Percentiles rank a stretch among this genome's conserved stretches.
Evolutionary conservation across 2,329 filamentous ascomycete species (phyloP).

Genomic region (Fusarium sp.): DNA sequence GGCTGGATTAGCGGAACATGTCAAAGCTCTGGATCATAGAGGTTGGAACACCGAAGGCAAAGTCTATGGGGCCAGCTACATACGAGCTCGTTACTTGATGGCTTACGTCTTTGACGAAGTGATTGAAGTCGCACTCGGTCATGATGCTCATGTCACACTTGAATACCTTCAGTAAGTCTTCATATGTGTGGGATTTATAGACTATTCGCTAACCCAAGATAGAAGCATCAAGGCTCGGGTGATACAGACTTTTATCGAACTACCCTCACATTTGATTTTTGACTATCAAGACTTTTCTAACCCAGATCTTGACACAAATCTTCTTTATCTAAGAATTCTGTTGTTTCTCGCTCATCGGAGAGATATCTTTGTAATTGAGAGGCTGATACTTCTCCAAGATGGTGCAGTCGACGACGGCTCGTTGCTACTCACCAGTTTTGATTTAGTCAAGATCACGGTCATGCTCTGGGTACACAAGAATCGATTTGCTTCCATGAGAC

Average conservation of each 20-base stretch:
- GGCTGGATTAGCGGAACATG: conserved; percentile 34
- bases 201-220: conserved; percentile 15
- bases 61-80: conserved; percentile 61
- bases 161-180: conserved; percentile 46
- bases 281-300: conserved; percentile 57
- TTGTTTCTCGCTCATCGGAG: conserved; percentile 66
- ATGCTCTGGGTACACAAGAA: conserved; percentile 66
- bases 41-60: conserved; percentile 68
- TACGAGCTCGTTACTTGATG: conserved; percentile 63
- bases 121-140: conserved; percentile 69
- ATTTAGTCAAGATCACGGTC: conserved; percentile 63
- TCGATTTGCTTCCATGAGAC: conserved; percentile 57
- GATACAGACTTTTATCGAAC: conserved; percentile 51
- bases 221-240: conserved; percentile 57
- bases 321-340: conserved; percentile 62
- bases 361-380: conserved; percentile 71
- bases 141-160: conserved; percentile 24
- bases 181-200: fast-evolving
- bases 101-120: conserved; percentile 70
- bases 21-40: conserved; percentile 58
- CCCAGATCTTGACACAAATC: conserved; percentile 47
- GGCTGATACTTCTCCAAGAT: conserved; percentile 64
- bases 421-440: conserved; percentile 62
- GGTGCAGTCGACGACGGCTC: conserved; percentile 57
- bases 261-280: conserved; percentile 58